Base-by-base conservation (phyloP, 345 rosid genomes). In the Microcos paniculata region DNA sequence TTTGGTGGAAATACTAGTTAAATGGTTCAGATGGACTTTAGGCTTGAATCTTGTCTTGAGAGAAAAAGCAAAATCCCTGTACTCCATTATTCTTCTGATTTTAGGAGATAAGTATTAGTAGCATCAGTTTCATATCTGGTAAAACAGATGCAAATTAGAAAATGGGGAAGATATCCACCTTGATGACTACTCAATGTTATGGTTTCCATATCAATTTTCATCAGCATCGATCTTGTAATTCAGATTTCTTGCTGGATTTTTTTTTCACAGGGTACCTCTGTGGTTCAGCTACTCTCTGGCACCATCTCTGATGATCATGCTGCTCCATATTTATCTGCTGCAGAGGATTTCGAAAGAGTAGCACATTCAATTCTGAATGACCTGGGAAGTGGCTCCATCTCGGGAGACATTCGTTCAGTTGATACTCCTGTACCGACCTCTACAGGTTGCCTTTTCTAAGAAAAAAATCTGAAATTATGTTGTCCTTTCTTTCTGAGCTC, bases 261-360 rank as follows among this genome's bases (percentile, higher is more conserved):
- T 46, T 57, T 78, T 74, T 51, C n/a, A 62, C 78, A 90, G 94
- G 94, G 90, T 72, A 85, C 91, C 70, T 79, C 85, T 8, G 89
- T 85, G 38, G 72, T 89, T 76, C 96, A 91, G 85, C 69, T 77
- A 69, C 94, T 93, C 66, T 86, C 94, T 76, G 97, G 95, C 74
- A 79, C 84, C 76, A 78, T 71, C 42, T 77, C 92, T 85, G 97
- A 86, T 86, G 94, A 93, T 84, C 86, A 82, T 40, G 85, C 90
- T 53, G 79, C 92, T n/a, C 81, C 92, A 40, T 93, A 85, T 73
- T 75, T 86, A 30, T 89, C 84, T 28, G 94, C 98, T 67, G 85
- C 92, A 12, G 98, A 93, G 70, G 85, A 76, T 72, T 88, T 96
- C 77, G 97, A 90, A 78, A 88, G 81, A 73, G 85, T 79, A 63